These are phyloP conservation scores for Gracilaria gracilis DNA, from an alignment of 23 red algal genomes.

Conservation along the genomic window DNA sequence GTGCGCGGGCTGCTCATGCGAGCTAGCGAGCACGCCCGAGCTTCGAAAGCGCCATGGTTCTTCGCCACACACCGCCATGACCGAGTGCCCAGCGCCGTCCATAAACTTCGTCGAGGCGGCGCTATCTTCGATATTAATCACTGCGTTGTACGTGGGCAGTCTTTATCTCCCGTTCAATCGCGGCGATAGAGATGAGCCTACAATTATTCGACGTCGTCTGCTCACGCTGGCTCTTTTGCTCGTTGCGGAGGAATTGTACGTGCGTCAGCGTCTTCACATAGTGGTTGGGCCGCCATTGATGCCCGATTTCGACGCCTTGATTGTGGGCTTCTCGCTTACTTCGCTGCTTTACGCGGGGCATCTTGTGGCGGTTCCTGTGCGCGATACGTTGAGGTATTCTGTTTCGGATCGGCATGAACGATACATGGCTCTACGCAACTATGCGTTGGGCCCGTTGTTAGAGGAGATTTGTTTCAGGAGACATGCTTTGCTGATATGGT, in stretches of 20 bases:
- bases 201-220: conserved; percentile 32
- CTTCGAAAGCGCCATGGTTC: background rate
- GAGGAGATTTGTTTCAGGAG: conserved; percentile 63
- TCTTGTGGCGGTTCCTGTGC: conserved; percentile 36
- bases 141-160: conserved; percentile 26
- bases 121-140: background rate
- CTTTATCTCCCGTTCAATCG: conserved; percentile 63
- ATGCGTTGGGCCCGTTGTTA: conserved; percentile 51
- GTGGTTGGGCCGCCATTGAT: background rate
- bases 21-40: too few species aligned
- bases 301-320: conserved; percentile 7
- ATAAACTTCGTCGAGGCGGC: conserved; percentile 14
- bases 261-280: background rate
- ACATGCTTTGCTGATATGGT: conserved; percentile 38
- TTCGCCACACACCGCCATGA: background rate
- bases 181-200: conserved; percentile 7
- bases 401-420: background rate
- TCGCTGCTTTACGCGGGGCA: conserved; percentile 49
- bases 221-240: conserved; percentile 27
- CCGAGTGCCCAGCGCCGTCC: conserved; percentile 12
- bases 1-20: too few species aligned
- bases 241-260: conserved; percentile 24
- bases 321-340: conserved; percentile 17
- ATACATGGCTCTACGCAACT: conserved; percentile 42
- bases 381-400: background rate